These are phyloP conservation scores for Candida dubliniensis DNA, from an alignment of 1,139 yeast species.

Conservation along the genomic window DNA sequence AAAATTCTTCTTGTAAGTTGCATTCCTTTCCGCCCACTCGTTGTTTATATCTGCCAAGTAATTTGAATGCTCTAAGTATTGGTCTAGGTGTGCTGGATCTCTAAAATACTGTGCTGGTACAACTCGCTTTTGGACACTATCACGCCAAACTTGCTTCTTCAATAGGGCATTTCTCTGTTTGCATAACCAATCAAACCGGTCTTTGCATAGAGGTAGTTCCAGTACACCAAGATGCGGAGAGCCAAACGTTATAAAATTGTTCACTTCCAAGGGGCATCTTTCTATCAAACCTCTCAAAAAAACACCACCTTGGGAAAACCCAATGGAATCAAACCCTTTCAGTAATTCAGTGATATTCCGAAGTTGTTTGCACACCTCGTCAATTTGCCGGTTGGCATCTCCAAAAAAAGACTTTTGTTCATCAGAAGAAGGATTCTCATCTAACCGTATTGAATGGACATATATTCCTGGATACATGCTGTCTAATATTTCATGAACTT, in stretches of 20 bases:
- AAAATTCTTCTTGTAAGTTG: constrained; percentile 44
- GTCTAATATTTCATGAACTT: constrained; percentile 44
- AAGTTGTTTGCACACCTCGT: constrained; percentile 44
- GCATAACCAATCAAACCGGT: constrained; percentile 60
- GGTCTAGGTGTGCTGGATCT: constrained; percentile 46
- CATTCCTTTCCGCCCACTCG: constrained; percentile 38
- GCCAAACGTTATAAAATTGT: constrained; percentile 69
- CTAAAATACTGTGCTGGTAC: constrained; percentile 80
- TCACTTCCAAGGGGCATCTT: constrained; percentile 50
- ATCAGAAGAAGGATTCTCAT: constrained; percentile 52
- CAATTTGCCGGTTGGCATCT: constrained; percentile 45
- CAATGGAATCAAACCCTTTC: constrained; percentile 69
- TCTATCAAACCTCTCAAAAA: constrained; percentile 67
- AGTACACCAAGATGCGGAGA: constrained; percentile 80
- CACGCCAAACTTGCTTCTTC: constrained; percentile 62
- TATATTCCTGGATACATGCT: constrained; percentile 50
- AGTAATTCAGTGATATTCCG: constrained; percentile 37
- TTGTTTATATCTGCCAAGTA: constrained; percentile 69
- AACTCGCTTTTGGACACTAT: constrained; percentile 54
- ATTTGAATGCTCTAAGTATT: constrained; percentile 49
- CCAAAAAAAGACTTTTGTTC: constrained; percentile 60
- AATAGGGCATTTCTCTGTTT: constrained; percentile 53
- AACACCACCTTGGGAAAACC: constrained; percentile 83
- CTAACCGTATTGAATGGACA: constrained; percentile 55
- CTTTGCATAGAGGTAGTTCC: constrained; percentile 64